Percentiles rank a stretch among this genome's conserved stretches.
These are phyloP conservation scores for Helotiales sp. DNA, from an alignment of 2,329 filamentous ascomycete genomes.

Conservation along the genomic window DNA sequence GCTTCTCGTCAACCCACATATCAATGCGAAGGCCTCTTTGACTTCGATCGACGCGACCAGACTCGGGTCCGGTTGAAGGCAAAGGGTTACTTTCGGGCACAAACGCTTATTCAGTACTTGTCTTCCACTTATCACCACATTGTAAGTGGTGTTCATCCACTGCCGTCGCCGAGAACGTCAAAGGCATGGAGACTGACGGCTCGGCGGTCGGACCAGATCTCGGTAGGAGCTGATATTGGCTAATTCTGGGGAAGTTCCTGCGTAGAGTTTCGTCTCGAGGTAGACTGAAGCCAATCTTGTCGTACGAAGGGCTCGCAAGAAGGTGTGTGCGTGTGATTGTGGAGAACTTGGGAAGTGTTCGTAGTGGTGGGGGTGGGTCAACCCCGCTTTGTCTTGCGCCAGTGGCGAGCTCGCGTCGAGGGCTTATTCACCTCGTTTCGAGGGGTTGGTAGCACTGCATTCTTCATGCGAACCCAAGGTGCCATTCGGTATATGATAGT, in stretches of 20 bases:
- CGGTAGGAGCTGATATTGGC: background rate
- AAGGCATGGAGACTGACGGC: too few relatives aligned
- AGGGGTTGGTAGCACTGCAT: background rate
- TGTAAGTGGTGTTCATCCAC: too few relatives aligned
- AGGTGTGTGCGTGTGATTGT: background rate
- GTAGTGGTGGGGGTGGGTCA: background rate
- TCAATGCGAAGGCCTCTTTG: background rate
- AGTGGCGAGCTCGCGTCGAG: background rate
- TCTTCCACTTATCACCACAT: too few relatives aligned
- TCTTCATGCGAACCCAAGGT: too few relatives aligned
- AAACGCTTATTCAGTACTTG: too few relatives aligned
- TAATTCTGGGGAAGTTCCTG: background rate
- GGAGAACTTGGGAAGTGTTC: too few relatives aligned
- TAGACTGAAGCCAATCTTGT: background rate
- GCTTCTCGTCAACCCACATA: background rate
- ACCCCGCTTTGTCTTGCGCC: background rate
- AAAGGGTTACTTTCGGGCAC: too few relatives aligned
- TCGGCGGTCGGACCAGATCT: background rate
- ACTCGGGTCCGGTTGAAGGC: background rate
- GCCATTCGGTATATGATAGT: too few relatives aligned
- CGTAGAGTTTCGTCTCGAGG: background rate
- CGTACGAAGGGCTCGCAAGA: background rate
- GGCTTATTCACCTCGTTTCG: background rate
- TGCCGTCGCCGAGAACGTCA: too few relatives aligned
- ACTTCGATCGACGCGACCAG: background rate